Percentiles rank a stretch among this genome's conserved stretches.
phyloP scores from a whole-genome alignment of 2,329 filamentous ascomycete species.

The Keithomyces neogunnii region DNA sequence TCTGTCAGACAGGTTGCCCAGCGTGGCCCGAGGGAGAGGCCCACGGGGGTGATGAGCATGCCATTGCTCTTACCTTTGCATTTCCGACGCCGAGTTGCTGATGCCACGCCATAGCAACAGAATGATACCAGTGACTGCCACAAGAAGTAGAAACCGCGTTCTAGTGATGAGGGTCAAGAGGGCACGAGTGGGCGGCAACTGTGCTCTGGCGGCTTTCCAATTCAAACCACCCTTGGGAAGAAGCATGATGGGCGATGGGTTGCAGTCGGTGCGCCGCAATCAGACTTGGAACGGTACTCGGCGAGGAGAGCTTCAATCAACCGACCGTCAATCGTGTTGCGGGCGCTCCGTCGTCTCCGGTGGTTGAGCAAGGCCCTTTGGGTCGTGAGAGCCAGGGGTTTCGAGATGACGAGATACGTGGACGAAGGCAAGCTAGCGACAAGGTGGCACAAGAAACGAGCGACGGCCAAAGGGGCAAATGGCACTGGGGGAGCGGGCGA shows the following conservation, averaged over 20 bases:
- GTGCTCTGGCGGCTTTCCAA: slow-evolving; percentile 83
- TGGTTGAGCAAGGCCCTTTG: neutral
- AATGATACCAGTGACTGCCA: slow-evolving; percentile 61
- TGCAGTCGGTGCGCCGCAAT: slow-evolving; percentile 3
- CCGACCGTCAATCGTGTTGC: neutral
- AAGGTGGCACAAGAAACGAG: slow-evolving; percentile 5
- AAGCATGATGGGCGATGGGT: slow-evolving; percentile 55
- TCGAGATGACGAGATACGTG: slow-evolving; percentile 3
- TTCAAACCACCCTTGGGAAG: slow-evolving; percentile 81
- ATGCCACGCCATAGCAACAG: slow-evolving; percentile 85
- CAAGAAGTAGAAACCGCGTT: slow-evolving; percentile 67
- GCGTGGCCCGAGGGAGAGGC: neutral
- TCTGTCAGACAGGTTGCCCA: slow-evolving; percentile 5
- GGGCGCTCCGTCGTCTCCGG: neutral
- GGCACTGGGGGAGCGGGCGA: neutral
- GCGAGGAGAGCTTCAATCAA: neutral
- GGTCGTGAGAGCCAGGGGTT: neutral
- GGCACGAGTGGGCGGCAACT: slow-evolving; percentile 68
- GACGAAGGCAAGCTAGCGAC: neutral
- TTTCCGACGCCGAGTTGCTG: slow-evolving; percentile 69
- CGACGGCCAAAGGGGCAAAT: neutral
- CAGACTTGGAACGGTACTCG: neutral
- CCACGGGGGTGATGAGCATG: neutral
- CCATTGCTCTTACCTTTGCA: slow-evolving; percentile 66
- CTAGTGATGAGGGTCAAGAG: slow-evolving; percentile 63